Conservation (phyloP, 345 rosid species). For the Rhizophora mangle region DNA sequence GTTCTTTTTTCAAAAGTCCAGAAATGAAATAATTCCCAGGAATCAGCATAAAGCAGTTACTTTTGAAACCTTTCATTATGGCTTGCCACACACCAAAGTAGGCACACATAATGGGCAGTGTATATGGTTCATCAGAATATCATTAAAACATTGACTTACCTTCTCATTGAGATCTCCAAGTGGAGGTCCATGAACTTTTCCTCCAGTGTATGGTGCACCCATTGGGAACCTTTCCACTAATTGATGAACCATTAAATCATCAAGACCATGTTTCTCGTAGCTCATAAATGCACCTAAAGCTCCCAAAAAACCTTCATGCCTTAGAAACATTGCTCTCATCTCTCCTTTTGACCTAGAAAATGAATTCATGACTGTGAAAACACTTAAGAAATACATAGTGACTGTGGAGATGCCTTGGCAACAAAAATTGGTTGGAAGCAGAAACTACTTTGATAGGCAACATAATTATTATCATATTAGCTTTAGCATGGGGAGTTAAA, state of each 20-base stretch:
- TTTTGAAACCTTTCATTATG: constrained; percentile 20
- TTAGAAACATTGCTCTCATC: constrained; percentile 92
- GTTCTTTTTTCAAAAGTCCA: not conserved
- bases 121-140: not conserved
- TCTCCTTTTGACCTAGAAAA: constrained; percentile 84
- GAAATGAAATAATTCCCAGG: constrained; percentile 16
- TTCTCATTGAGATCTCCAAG: constrained; percentile 93
- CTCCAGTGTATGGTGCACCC: constrained; percentile 99
- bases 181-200: constrained; percentile 95
- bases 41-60: constrained; percentile 31
- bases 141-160: constrained; percentile 43
- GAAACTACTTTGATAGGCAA: not conserved
- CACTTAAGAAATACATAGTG: constrained; percentile 7
- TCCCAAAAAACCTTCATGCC: constrained; percentile 98
- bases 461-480: constrained; percentile 10
- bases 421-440: constrained; percentile 11
- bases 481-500: not conserved
- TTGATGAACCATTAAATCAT: constrained; percentile 97
- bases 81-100: constrained; percentile 2
- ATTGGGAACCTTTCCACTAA: constrained; percentile 99
- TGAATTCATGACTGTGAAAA: constrained; percentile 7
- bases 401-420: not conserved
- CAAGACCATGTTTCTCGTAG: constrained; percentile 95
- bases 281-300: constrained; percentile 99
- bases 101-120: not conserved